A percentile compares a stretch with the other conserved stretches of the same genome.
These are phyloP conservation scores for Mycena albidolilacea DNA, from an alignment of 768 basidiomycete genomes.

Conservation along the genomic window DNA sequence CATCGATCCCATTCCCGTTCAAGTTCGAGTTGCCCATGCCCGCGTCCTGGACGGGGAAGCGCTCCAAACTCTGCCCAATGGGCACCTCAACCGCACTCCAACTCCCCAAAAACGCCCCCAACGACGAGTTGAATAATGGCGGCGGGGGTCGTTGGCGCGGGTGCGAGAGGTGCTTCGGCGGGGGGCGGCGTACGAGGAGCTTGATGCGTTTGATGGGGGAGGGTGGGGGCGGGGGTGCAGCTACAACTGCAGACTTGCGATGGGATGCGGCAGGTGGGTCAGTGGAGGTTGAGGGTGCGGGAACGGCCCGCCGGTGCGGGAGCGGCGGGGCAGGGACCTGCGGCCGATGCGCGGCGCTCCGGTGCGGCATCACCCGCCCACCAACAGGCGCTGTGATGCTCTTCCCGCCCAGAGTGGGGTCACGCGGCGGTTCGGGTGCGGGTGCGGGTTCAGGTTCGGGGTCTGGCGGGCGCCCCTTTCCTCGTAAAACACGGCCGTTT, in stretches of 20 bases:
- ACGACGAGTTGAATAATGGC: constrained; percentile 66
- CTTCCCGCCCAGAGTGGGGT: constrained; percentile 15
- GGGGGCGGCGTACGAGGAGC: constrained; percentile 77
- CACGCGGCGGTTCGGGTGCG: constrained; percentile 8
- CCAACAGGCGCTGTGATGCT: constrained; percentile 11
- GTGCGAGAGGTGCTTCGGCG: constrained; percentile 68
- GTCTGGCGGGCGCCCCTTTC: constrained; percentile 2
- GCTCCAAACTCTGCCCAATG: too few species aligned
- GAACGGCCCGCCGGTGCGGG: too few species aligned
- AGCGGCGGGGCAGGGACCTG: constrained; percentile 1
- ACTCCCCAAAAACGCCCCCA: constrained; percentile 72
- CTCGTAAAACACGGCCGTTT: constrained; percentile 30
- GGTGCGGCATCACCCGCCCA: constrained; percentile 34
- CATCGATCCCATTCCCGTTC: too few species aligned
- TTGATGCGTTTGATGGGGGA: constrained; percentile 74
- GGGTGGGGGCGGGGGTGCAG: constrained; percentile 18
- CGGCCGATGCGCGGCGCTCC: constrained; percentile 22
- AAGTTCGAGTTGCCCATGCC: too few species aligned
- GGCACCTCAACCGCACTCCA: constrained; percentile 62
- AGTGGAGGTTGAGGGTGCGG: too few species aligned
- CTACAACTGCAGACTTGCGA: constrained; percentile 12
- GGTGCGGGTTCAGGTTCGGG: neutral
- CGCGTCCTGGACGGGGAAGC: too few species aligned
- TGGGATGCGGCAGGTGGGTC: constrained; percentile 18
- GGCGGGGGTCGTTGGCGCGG: constrained; percentile 76